Percentiles rank a stretch among this genome's conserved stretches.
Evolutionary conservation across 176 grass and related monocot genomes (phyloP).

Genomic region (Musa acuminata): DNA sequence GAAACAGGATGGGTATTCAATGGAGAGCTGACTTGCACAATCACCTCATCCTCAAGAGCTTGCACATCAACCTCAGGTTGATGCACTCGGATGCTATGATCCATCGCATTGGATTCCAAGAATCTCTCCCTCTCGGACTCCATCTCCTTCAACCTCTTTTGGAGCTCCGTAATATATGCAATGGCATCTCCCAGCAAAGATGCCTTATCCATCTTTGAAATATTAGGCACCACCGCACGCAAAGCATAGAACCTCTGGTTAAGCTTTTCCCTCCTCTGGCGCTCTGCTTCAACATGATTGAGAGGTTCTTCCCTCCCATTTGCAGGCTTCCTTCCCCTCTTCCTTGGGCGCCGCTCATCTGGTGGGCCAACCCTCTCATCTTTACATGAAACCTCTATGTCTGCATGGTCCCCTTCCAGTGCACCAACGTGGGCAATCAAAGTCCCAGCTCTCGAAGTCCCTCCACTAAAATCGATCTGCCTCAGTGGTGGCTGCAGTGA

Average conservation of each 20-base stretch:
- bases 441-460: constrained; percentile 3
- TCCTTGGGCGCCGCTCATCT: constrained; percentile 69
- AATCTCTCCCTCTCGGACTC: constrained; percentile 56
- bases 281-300: constrained; percentile 95
- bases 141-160: constrained; percentile 91
- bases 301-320: constrained; percentile 89
- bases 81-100: constrained; percentile 24
- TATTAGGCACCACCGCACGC: constrained; percentile 86
- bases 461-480: constrained; percentile 22
- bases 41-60: constrained; percentile 65
- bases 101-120: constrained; percentile 30
- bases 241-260: constrained; percentile 91
- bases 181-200: constrained; percentile 79
- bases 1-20: constrained; percentile 57
- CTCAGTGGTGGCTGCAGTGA: constrained; percentile 38
- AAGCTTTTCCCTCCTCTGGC: constrained; percentile 93
- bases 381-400: constrained; percentile 53
- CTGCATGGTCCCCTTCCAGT: constrained; percentile 47
- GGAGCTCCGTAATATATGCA: constrained; percentile 86
- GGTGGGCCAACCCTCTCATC: constrained; percentile 32
- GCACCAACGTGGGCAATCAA: constrained; percentile 39
- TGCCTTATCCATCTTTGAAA: constrained; percentile 98
- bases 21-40: constrained; percentile 70
- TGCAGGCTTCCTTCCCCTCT: constrained; percentile 94
- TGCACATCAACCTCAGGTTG: constrained; percentile 74